Percentiles rank a stretch among this genome's conserved stretches.
These are phyloP conservation scores for Coemansia sp. DNA, from an alignment of 192 early-diverging fungal genomes.

Conservation along the genomic window DNA sequence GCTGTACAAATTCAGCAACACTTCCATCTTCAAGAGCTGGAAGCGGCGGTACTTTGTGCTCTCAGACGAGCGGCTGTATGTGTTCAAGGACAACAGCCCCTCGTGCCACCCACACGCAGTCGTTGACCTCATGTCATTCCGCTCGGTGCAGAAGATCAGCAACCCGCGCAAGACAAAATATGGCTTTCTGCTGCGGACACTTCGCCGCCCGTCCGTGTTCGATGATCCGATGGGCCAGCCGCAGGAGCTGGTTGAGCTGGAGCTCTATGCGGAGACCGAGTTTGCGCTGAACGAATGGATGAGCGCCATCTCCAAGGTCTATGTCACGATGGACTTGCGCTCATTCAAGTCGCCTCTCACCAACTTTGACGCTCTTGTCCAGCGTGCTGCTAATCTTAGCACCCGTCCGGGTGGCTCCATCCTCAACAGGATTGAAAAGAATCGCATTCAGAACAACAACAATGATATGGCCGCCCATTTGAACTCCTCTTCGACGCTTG, in stretches of 20 bases:
- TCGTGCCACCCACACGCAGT: slow-evolving; percentile 21
- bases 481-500: slow-evolving; percentile 34
- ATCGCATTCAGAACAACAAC: slow-evolving; percentile 10
- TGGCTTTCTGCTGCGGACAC: slow-evolving; percentile 38
- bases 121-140: slow-evolving; percentile 44
- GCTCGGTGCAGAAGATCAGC: slow-evolving; percentile 41
- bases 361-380: slow-evolving; percentile 51
- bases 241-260: slow-evolving; percentile 45
- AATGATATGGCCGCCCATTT: slow-evolving; percentile 11
- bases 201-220: slow-evolving; percentile 48
- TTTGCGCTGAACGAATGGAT: slow-evolving; percentile 39
- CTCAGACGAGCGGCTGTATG: slow-evolving; percentile 49
- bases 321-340: slow-evolving; percentile 53
- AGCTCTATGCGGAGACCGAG: slow-evolving; percentile 47
- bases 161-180: slow-evolving; percentile 46
- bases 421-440: slow-evolving; percentile 41
- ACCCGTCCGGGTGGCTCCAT: slow-evolving; percentile 38
- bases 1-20: slow-evolving; percentile 47
- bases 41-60: slow-evolving; percentile 48
- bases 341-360: slow-evolving; percentile 49
- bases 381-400: slow-evolving; percentile 39
- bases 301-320: slow-evolving; percentile 42
- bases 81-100: slow-evolving; percentile 40
- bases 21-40: slow-evolving; percentile 42
- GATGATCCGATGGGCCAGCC: slow-evolving; percentile 23